phyloP scores from a whole-genome alignment of 2,329 filamentous ascomycete genomes.

The Elsinoe fawcettii region DNA sequence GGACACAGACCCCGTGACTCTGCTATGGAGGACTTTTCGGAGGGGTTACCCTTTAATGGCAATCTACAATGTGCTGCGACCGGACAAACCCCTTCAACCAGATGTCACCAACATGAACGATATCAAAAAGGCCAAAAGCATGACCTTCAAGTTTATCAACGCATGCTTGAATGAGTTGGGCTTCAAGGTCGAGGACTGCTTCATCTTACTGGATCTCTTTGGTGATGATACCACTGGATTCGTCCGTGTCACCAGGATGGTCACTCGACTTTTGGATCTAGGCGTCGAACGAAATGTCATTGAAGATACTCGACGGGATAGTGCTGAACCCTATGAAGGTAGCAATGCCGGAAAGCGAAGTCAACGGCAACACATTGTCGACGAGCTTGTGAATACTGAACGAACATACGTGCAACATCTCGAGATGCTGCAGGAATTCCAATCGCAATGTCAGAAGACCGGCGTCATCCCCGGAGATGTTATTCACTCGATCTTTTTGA shows the following conservation, averaged over 20 bases:
- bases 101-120: conserved; percentile 53
- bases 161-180: conserved; percentile 77
- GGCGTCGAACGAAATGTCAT: conserved; percentile 72
- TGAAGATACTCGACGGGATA: conserved; percentile 45
- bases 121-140: conserved; percentile 73
- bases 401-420: conserved; percentile 97
- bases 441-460: conserved; percentile 80
- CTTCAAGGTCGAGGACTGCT: conserved; percentile 73
- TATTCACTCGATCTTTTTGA: conserved; percentile 91
- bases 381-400: conserved; percentile 88
- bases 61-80: conserved; percentile 80
- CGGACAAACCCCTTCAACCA: conserved; percentile 58
- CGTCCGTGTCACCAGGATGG: conserved; percentile 81
- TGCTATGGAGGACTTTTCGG: conserved; percentile 80
- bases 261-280: conserved; percentile 85
- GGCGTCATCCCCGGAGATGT: conserved; percentile 82
- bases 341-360: conserved; percentile 48
- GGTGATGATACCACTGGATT: conserved; percentile 95
- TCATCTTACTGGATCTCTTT: conserved; percentile 85
- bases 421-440: conserved; percentile 86
- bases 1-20: conserved; percentile 73
- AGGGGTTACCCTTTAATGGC: conserved; percentile 76
- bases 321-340: conserved; percentile 46
- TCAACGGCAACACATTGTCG: conserved; percentile 79
- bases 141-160: conserved; percentile 86